These are phyloP conservation scores for Diddensiella santjacobensis DNA, from an alignment of 805 yeast genomes.

Conservation along the genomic window DNA sequence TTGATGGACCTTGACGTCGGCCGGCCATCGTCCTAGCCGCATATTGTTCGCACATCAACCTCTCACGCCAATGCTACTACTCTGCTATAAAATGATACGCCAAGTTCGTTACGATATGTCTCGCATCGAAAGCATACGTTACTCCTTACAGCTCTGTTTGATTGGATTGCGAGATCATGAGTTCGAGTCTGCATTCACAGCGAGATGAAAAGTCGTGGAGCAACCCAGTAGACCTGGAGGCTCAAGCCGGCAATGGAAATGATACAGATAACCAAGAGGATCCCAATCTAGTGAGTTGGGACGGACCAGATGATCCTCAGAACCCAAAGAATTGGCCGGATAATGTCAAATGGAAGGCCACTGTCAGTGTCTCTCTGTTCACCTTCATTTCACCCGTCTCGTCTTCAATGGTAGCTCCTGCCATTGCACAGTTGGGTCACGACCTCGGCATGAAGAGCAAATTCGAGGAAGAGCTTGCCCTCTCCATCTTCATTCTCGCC, in stretches of 20 bases:
- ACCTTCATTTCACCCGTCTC: conserved; percentile 59
- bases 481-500: conserved; percentile 61
- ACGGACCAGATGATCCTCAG: conserved; percentile 55
- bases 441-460: conserved; percentile 42
- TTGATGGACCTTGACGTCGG: background rate
- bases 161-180: background rate
- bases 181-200: background rate
- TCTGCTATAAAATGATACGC: background rate
- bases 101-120: background rate
- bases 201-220: background rate
- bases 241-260: background rate
- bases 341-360: conserved; percentile 40
- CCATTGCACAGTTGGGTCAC: conserved; percentile 45
- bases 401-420: conserved; percentile 63
- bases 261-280: conserved; percentile 40
- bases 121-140: background rate
- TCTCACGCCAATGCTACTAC: too few relatives aligned
- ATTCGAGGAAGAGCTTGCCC: conserved; percentile 48
- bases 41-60: too few relatives aligned
- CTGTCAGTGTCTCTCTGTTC: conserved; percentile 48
- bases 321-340: conserved; percentile 61
- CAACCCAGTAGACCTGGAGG: background rate
- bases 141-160: background rate
- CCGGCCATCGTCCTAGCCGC: background rate
- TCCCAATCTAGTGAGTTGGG: conserved; percentile 68